Evolutionary conservation across 2,329 filamentous ascomycete genomes (phyloP), one percentile per base, ranked within the genome.

Genomic region (Thelonectria rubi): DNA sequence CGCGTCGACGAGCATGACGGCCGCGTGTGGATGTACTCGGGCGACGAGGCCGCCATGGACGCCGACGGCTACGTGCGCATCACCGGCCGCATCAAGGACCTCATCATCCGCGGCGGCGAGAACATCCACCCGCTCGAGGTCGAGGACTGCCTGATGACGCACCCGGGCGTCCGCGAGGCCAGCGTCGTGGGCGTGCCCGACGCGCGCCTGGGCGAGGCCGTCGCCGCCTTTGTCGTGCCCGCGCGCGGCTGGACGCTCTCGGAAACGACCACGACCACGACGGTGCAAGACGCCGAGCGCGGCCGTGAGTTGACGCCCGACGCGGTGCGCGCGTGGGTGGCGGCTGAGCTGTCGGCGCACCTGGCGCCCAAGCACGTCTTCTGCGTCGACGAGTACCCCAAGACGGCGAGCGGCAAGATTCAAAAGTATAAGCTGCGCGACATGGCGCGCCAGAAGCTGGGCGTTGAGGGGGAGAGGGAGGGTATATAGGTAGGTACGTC

Each of bases 321-420:
- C 0, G 84, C 86, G 32, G 81, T 97, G 1, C 84, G 87, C 71
- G 76, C 78, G 1, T 97, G 92, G 92, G 93, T 97, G 2, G 80
- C 84, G 49, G 79, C 82, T 58, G 86, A 83, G 51, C 76, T 98
- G 64, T 86, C 84, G 30, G 87, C 86, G 66, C 91, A 94, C 76
- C 86, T 97, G 73, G 92, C 92, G 54, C 94, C 94, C 0, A 95
- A 91, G 77, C 87, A 94, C 74, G 85, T 98, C n/a, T 97, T 97
- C 74, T 97, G 91, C 85, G 82, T 91, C 0, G 84, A 89, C 1
- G 86, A 88, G n/a, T 96, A 92, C 74, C 94, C 94, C 18, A 97
- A 97, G 84, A 99, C 95, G 37, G 91, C 93, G 6, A 97, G 93
- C 75, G 94, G 94, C 21, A 99, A 99, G 86, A 94, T 98, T 58